phyloP scores from a whole-genome alignment of 192 early-diverging fungal species.

The Funneliformis geosporum region DNA sequence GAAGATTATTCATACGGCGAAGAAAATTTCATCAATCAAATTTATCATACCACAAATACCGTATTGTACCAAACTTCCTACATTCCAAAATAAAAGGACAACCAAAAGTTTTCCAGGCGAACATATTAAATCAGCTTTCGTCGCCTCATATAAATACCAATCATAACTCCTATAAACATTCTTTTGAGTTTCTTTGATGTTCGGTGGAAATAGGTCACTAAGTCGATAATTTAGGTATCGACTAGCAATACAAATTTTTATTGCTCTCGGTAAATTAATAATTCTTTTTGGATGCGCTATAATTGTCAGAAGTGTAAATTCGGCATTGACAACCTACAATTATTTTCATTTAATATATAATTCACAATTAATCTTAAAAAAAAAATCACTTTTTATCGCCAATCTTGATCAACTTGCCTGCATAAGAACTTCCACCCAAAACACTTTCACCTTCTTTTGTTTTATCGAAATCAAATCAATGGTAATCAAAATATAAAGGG shows the following conservation, averaged over 20 bases:
- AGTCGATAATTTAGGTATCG: not conserved
- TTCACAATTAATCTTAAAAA: not conserved
- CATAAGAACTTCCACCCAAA: constrained; percentile 19
- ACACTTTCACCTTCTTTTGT: constrained; percentile 5
- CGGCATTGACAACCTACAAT: constrained; percentile 8
- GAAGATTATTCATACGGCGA: not conserved
- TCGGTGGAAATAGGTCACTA: not conserved
- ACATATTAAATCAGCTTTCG: constrained; percentile 17
- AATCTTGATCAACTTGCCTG: not conserved
- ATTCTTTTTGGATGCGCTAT: constrained; percentile 28
- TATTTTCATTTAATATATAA: not conserved
- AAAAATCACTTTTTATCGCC: not conserved
- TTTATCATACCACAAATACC: constrained; percentile 12
- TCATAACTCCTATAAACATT: constrained; percentile 26
- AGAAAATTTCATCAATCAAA: not conserved
- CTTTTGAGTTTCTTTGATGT: constrained; percentile 11
- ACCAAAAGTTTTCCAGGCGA: constrained; percentile 6
- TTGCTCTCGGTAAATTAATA: constrained; percentile 14
- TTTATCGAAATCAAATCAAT: constrained; percentile 17
- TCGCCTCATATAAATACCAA: constrained; percentile 28
- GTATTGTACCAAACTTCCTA: constrained; percentile 30
- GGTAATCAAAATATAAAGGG: constrained; percentile 4
- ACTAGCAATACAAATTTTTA: constrained; percentile 25
- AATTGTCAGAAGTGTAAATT: constrained; percentile 20
- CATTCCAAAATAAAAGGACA: constrained; percentile 23